Evolutionary conservation across 345 rosid genomes (phyloP).

Genomic region (Populus davidiana): DNA sequence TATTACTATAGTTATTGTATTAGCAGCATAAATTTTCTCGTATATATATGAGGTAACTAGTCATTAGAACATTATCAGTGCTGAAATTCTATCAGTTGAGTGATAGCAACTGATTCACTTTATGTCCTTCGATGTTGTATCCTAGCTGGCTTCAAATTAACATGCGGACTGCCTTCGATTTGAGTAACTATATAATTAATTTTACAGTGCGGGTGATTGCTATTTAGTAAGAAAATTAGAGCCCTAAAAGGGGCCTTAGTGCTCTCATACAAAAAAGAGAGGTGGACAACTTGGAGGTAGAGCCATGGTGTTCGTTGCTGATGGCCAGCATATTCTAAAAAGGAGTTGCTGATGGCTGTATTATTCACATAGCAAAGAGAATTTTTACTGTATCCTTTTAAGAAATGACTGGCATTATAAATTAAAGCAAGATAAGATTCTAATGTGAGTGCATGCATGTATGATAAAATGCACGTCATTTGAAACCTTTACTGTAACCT

Average conservation of each 20-base stretch:
- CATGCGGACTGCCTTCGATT: not conserved
- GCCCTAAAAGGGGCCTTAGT: not conserved
- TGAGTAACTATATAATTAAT: not conserved
- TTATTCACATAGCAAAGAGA: not conserved
- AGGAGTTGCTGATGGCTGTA: constrained; percentile 1
- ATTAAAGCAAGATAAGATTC: constrained; percentile 23
- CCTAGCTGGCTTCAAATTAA: constrained; percentile 13
- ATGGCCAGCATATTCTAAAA: constrained; percentile 13
- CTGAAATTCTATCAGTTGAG: too few species aligned
- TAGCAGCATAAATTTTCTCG: too few species aligned
- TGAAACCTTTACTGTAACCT: not conserved
- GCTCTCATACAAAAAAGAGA: not conserved
- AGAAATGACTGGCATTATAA: constrained; percentile 17
- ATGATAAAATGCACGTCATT: not conserved
- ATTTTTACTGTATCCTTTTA: not conserved
- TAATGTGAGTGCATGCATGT: constrained; percentile 4
- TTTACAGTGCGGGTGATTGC: not conserved
- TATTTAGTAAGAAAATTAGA: not conserved
- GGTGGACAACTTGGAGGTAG: not conserved
- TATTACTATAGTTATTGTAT: too few species aligned
- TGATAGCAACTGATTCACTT: not conserved
- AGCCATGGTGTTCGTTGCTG: not conserved
- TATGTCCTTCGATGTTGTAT: not conserved
- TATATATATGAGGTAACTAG: too few species aligned
- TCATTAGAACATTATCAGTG: too few species aligned